Base-by-base conservation (phyloP, 306 rosid genomes). In the Chamaecrista fasciculata region DNA sequence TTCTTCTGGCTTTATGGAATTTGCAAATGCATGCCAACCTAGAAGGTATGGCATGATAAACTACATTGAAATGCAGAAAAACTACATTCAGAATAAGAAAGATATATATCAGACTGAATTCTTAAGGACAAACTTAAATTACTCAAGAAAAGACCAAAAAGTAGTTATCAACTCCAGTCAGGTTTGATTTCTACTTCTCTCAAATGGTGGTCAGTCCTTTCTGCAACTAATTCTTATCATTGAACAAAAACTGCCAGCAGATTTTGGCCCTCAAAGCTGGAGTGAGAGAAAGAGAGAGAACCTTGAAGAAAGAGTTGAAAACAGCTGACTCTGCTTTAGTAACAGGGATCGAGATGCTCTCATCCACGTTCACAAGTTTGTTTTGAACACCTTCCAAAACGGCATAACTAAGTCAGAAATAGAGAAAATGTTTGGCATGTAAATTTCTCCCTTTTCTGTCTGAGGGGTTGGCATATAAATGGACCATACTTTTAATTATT, bases 21-120 rank as follows among this genome's bases (percentile, higher is more conserved):
- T 81, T 50, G 87, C 90, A 74, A 81, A 88, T 19, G 94, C 79
- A 72, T 90, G 94, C 98, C 98, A 93, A 63, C 98, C 97, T 16
- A 90, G 60, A 47, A 88, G 86, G 81, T 83, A 82, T 5, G 97
- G 98, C 83, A 86, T 47, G 84, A 93, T 79, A 76, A 53, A 93
- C 98, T 93, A 37, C 5, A 77, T 6, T 69, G 8, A 42, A 34
- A 70, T 75, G 8, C 9, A 57, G 16, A 14, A 47, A 16, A 72
- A 29, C 56, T 14, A 28, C 1, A 52, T 67, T 62, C 21, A 15
- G n/a, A 71, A 56, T 29, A 4, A 24, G 50, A 21, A 43, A 33
- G 24, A 49, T 33, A 58, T 62, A 39, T 7, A 59, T 3, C 42
- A 62, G 29, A n/a, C 44, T 40, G n/a, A 55, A n/a, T n/a, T n/a